Evolutionary conservation across 2,329 filamentous ascomycete genomes (phyloP).

Genomic region (Fusarium vanettenii): DNA sequence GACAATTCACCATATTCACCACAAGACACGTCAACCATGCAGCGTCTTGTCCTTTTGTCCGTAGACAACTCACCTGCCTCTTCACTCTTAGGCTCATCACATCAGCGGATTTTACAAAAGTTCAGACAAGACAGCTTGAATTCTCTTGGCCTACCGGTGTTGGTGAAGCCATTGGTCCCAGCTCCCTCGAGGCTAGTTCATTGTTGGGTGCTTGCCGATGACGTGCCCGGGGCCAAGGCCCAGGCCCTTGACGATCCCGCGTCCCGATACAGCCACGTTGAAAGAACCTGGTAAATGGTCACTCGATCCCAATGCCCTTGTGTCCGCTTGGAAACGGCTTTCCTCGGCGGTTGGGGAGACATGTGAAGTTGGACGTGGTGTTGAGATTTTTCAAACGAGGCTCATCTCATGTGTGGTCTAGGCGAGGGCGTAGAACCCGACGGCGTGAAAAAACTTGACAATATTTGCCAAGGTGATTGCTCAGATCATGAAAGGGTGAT

Average conservation of each 20-base stretch:
- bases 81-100: conserved; percentile 14
- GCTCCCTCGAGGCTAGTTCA: conserved; percentile 7
- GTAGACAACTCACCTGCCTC: conserved; percentile 28
- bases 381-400: background rate
- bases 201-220: conserved; percentile 28
- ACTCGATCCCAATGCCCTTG: background rate
- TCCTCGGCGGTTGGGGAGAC: background rate
- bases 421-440: background rate
- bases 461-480: background rate
- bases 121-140: background rate
- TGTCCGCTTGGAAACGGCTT: conserved; percentile 17
- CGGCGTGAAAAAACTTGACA: background rate
- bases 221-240: conserved; percentile 28
- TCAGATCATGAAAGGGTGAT: conserved; percentile 8
- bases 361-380: conserved; percentile 4
- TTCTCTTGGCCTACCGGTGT: conserved; percentile 10
- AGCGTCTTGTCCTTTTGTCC: background rate
- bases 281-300: background rate
- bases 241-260: background rate
- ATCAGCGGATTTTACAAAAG: conserved; percentile 12
- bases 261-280: background rate
- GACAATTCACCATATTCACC: conserved; percentile 22
- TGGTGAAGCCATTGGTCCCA: conserved; percentile 7
- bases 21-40: conserved; percentile 18
- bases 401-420: background rate